Conservation (phyloP, 2,329 filamentous ascomycete species). For the Rhexocercosporidium sp. region DNA sequence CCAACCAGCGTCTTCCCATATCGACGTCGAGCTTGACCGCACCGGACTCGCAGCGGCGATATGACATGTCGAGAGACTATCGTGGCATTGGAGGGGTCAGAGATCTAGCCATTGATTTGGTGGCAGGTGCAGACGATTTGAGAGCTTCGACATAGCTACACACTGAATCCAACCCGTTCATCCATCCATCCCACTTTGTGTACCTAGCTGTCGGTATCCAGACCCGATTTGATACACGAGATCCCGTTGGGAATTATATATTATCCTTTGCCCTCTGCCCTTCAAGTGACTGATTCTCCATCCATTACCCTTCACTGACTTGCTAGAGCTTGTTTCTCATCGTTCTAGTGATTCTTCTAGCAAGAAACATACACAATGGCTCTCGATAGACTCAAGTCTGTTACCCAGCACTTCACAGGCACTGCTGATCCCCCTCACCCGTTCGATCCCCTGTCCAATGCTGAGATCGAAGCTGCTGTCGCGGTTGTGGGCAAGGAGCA, state of each 20-base stretch:
- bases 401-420: conserved; percentile 65
- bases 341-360: background rate
- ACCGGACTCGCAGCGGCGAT: conserved; percentile 14
- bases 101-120: conserved; percentile 14
- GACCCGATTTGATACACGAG: conserved; percentile 40
- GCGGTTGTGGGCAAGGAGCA: conserved; percentile 72
- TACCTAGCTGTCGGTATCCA: conserved; percentile 23
- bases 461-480: conserved; percentile 76
- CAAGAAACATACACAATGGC: conserved; percentile 52
- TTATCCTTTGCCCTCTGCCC: conserved; percentile 25
- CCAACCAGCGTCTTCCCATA: conserved; percentile 29
- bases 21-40: conserved; percentile 22
- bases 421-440: conserved; percentile 65
- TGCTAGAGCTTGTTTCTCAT: conserved; percentile 1
- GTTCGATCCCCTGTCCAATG: conserved; percentile 74
- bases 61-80: conserved; percentile 26
- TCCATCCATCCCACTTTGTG: conserved; percentile 28
- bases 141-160: conserved; percentile 22
- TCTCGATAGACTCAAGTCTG: conserved; percentile 66
- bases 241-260: conserved; percentile 33
- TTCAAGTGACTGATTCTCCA: background rate
- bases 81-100: conserved; percentile 25
- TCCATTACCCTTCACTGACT: background rate
- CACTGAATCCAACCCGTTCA: conserved; percentile 18
- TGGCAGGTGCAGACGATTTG: conserved; percentile 10